Evolutionary conservation across 257 asterid genomes (phyloP).

Genomic region (Salvia miltiorrhiza): DNA sequence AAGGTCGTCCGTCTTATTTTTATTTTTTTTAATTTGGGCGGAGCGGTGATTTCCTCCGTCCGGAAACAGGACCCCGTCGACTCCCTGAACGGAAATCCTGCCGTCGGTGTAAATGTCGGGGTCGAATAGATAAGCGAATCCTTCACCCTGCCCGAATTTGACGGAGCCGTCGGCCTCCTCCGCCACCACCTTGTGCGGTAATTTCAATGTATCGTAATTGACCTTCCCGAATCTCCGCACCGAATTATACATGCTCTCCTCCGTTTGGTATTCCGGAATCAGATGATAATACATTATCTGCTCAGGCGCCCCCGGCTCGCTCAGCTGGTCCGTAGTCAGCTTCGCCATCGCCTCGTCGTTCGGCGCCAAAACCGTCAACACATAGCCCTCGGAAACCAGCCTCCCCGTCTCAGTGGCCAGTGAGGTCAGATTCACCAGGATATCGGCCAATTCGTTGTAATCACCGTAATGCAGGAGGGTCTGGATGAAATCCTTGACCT

Average conservation of each 20-base stretch:
- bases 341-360: conserved; percentile 98
- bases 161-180: conserved; percentile 99
- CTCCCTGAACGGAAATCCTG: too few relatives aligned
- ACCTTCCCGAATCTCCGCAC: conserved; percentile 87
- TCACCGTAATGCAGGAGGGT: conserved; percentile 91
- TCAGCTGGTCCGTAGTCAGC: conserved; percentile 70
- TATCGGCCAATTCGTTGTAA: conserved; percentile 88
- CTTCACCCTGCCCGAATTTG: conserved; percentile 71
- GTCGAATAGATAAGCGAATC: conserved; percentile 75
- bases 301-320: too few relatives aligned
- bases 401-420: conserved; percentile 89
- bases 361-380: conserved; percentile 77
- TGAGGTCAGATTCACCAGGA: conserved; percentile 78
- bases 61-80: conserved; percentile 76
- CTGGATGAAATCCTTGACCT: too few relatives aligned
- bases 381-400: conserved; percentile 88
- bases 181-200: conserved; percentile 75
- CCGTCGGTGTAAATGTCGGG: conserved; percentile 92
- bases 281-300: too few relatives aligned
- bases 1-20: too few relatives aligned
- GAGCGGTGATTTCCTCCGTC: conserved; percentile 61
- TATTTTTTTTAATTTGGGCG: too few relatives aligned
- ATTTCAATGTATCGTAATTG: conserved; percentile 66
- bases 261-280: conserved; percentile 96
- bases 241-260: conserved; percentile 94